These are phyloP conservation scores for Acanthamoeba sp. DNA, from an alignment of 208 protist species.

Conservation along the genomic window DNA sequence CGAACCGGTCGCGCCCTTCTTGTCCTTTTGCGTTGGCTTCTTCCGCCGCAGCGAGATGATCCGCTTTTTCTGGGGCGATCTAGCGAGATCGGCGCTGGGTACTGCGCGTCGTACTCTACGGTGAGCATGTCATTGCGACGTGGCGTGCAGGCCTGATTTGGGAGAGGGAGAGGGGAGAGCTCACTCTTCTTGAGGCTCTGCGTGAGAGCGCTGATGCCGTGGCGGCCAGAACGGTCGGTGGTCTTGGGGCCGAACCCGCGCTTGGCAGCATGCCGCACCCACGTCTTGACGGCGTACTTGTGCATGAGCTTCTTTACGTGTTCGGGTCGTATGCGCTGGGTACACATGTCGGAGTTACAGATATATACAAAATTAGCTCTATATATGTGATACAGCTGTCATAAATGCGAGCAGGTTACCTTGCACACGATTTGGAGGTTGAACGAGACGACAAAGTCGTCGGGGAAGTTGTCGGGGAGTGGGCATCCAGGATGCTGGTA, in stretches of 20 bases:
- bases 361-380: neutral
- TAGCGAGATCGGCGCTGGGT: neutral
- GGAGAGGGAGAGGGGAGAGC: no score
- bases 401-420: neutral
- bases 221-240: neutral
- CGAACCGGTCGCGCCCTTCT: neutral
- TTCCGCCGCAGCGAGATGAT: neutral
- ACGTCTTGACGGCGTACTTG: slow-evolving; percentile 47
- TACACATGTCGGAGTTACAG: no score
- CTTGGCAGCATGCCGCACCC: slow-evolving; percentile 11
- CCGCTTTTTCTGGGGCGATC: neutral
- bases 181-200: slow-evolving; percentile 25
- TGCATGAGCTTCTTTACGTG: slow-evolving; percentile 61
- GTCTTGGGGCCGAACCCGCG: slow-evolving; percentile 10
- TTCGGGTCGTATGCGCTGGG: slow-evolving; percentile 4
- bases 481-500: slow-evolving; percentile 55
- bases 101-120: no score
- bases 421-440: slow-evolving; percentile 57
- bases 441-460: slow-evolving; percentile 64
- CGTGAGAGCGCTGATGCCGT: neutral
- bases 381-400: no score
- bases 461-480: slow-evolving; percentile 40
- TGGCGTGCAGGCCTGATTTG: no score
- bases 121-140: no score
- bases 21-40: neutral